A percentile compares a stretch with the other conserved stretches of the same genome.
Conservation (phyloP, 2,329 filamentous ascomycete genomes). For the Talaromyces sp. region DNA sequence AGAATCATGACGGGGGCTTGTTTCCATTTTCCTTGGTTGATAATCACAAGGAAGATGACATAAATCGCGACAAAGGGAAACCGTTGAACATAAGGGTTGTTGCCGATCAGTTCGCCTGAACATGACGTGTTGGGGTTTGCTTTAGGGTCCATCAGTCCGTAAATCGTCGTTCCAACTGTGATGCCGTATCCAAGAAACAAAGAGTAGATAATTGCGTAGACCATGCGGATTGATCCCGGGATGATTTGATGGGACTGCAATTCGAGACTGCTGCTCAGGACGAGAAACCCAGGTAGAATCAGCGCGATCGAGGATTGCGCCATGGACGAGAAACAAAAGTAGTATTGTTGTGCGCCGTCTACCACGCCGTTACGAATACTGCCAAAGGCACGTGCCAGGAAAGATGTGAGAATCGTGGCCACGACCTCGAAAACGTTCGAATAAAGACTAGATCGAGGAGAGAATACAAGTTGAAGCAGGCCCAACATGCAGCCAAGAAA, state of each 20-base stretch:
- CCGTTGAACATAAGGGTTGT: slow-evolving; percentile 43
- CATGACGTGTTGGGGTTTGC: slow-evolving; percentile 50
- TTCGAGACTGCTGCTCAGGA: slow-evolving; percentile 58
- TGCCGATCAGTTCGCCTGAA: slow-evolving; percentile 44
- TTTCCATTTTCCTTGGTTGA: slow-evolving; percentile 76
- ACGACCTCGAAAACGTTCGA: slow-evolving; percentile 62
- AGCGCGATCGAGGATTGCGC: slow-evolving; percentile 69
- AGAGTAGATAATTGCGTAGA: slow-evolving; percentile 69
- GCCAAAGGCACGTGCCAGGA: slow-evolving; percentile 63
- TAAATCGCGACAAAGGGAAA: slow-evolving; percentile 72
- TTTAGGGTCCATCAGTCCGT: slow-evolving; percentile 55
- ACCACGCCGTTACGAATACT: slow-evolving; percentile 51
- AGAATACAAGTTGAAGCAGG: slow-evolving; percentile 66
- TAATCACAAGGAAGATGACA: slow-evolving; percentile 66
- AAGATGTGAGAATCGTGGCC: slow-evolving; percentile 61
- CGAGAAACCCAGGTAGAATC: slow-evolving; percentile 66
- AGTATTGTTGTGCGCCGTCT: slow-evolving; percentile 26
- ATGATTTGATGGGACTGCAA: slow-evolving; percentile 65
- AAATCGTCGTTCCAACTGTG: slow-evolving; percentile 60
- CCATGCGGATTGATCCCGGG: slow-evolving; percentile 66
- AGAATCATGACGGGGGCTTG: slow-evolving; percentile 70
- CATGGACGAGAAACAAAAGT: slow-evolving; percentile 68
- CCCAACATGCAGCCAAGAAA: slow-evolving; percentile 70
- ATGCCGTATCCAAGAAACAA: slow-evolving; percentile 69
- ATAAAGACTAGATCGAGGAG: slow-evolving; percentile 65